These are phyloP conservation scores for Cordyceps pruinosa DNA, from an alignment of 2,329 filamentous ascomycete genomes.

Conservation along the genomic window DNA sequence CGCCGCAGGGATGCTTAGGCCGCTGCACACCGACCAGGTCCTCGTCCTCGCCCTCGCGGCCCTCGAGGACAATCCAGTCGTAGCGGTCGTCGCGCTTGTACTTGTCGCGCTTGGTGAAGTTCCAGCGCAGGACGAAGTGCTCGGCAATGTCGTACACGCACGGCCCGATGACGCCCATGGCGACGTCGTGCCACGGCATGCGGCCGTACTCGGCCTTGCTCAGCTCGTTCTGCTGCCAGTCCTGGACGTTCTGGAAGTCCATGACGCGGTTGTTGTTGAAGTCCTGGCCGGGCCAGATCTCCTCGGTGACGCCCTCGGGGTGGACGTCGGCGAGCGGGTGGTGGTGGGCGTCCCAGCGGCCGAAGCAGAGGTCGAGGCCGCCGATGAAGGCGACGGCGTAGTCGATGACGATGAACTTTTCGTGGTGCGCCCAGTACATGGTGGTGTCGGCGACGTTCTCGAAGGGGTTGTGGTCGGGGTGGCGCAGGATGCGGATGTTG, in stretches of 20 bases:
- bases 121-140: constrained; percentile 92
- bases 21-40: constrained; percentile 83
- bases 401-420: constrained; percentile 95
- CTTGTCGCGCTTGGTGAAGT: constrained; percentile 94
- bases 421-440: constrained; percentile 96
- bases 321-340: constrained; percentile 84
- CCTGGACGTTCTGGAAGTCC: constrained; percentile 85
- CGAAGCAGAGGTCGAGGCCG: constrained; percentile 90
- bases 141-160: constrained; percentile 91
- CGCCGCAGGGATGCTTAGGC: constrained; percentile 81
- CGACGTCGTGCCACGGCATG: constrained; percentile 98
- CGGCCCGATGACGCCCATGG: constrained; percentile 85
- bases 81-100: constrained; percentile 83
- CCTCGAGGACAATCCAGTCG: constrained; percentile 78
- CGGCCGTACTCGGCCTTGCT: constrained; percentile 86
- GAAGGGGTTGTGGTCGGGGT: constrained; percentile 91
- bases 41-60: constrained; percentile 69
- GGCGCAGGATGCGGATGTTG: constrained; percentile 83
- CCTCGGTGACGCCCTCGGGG: constrained; percentile 70
- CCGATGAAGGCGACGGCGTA: constrained; percentile 88
- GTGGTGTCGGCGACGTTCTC: constrained; percentile 95
- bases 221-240: constrained; percentile 91
- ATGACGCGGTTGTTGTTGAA: constrained; percentile 97
- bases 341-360: constrained; percentile 83
- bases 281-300: constrained; percentile 92